phyloP scores from a whole-genome alignment of 2,329 filamentous ascomycete genomes.

The Sarocladiaceae sp. region DNA sequence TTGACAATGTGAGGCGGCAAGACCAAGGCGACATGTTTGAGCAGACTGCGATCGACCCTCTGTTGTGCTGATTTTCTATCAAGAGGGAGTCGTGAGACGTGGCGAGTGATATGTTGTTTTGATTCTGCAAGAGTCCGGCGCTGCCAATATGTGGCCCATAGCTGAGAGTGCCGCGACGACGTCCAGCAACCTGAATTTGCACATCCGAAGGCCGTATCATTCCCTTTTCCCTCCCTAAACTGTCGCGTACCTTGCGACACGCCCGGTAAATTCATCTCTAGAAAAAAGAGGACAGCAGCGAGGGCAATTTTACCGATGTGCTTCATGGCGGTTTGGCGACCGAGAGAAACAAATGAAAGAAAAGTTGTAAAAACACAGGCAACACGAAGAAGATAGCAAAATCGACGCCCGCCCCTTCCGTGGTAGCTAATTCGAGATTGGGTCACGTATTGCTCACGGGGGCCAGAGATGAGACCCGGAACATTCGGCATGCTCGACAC shows the following conservation, averaged over 20 bases:
- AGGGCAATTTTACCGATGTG: slow-evolving; percentile 21
- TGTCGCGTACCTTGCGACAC: slow-evolving; percentile 24
- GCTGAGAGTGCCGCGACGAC: slow-evolving; percentile 32
- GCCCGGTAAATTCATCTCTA: not conserved
- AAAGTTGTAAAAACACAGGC: slow-evolving; percentile 20
- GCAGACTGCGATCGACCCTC: slow-evolving; percentile 18
- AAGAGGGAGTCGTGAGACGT: slow-evolving; percentile 32
- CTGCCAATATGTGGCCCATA: slow-evolving; percentile 32
- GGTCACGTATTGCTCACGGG: too few species aligned
- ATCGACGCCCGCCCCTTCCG: slow-evolving; percentile 3
- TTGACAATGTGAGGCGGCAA: not conserved
- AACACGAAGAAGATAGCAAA: slow-evolving; percentile 9
- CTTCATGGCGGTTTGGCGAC: slow-evolving; percentile 10
- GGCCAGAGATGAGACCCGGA: too few species aligned
- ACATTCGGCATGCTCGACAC: not conserved
- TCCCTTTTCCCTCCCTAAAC: slow-evolving; percentile 31
- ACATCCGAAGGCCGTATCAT: slow-evolving; percentile 25
- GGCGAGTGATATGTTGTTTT: slow-evolving; percentile 34
- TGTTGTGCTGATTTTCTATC: slow-evolving; percentile 30
- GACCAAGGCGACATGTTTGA: slow-evolving; percentile 3
- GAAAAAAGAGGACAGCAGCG: slow-evolving; percentile 28
- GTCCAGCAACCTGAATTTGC: slow-evolving; percentile 28
- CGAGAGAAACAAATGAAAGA: slow-evolving; percentile 20
- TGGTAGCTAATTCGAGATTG: too few species aligned
- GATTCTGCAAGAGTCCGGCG: slow-evolving; percentile 35